Evolutionary conservation across 2,329 filamentous ascomycete genomes (phyloP).

Genomic region (Xenoacremonium recifei): DNA sequence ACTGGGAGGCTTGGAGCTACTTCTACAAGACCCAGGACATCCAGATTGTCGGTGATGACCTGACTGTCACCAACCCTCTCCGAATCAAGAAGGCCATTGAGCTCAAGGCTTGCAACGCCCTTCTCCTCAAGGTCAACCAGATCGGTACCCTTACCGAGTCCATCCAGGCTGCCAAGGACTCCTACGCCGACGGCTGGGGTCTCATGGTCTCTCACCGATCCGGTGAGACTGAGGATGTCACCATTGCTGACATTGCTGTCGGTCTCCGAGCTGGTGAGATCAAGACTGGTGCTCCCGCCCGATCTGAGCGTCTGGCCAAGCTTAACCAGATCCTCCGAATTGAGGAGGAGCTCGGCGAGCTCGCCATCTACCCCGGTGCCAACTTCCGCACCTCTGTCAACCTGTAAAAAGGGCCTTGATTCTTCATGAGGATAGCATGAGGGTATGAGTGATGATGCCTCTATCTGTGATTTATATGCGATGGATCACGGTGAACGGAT

Average conservation of each 20-base stretch:
- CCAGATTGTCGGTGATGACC: slow-evolving; percentile 97
- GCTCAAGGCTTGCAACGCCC: slow-evolving; percentile 96
- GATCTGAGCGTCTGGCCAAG: slow-evolving; percentile 98
- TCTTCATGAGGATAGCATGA: slow-evolving; percentile 6
- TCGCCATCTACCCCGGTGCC: slow-evolving; percentile 86
- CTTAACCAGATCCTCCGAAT: slow-evolving; percentile 99
- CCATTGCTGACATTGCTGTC: slow-evolving; percentile 96
- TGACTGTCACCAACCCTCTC: slow-evolving; percentile 98
- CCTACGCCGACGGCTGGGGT: slow-evolving; percentile 92
- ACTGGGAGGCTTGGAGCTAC: slow-evolving; percentile 99
- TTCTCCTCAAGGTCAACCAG: slow-evolving; percentile 99
- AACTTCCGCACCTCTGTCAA: slow-evolving; percentile 92
- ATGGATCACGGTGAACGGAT: slow-evolving; percentile 18
- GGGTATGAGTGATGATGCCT: slow-evolving; percentile 23
- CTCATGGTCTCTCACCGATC: slow-evolving; percentile 99
- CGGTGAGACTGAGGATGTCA: slow-evolving; percentile 99
- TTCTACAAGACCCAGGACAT: slow-evolving; percentile 99
- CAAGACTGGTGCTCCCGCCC: slow-evolving; percentile 95
- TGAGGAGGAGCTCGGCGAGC: slow-evolving; percentile 94
- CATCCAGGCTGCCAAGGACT: slow-evolving; percentile 98
- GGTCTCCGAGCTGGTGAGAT: slow-evolving; percentile 97
- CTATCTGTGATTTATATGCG: slow-evolving; percentile 18
- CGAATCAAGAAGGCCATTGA: slow-evolving; percentile 99
- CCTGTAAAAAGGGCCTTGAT: slow-evolving; percentile 58
- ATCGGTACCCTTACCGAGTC: slow-evolving; percentile 98